Evolutionary conservation across 768 basidiomycete species (phyloP).

Genomic region (Peribolospora kevripleyi): DNA sequence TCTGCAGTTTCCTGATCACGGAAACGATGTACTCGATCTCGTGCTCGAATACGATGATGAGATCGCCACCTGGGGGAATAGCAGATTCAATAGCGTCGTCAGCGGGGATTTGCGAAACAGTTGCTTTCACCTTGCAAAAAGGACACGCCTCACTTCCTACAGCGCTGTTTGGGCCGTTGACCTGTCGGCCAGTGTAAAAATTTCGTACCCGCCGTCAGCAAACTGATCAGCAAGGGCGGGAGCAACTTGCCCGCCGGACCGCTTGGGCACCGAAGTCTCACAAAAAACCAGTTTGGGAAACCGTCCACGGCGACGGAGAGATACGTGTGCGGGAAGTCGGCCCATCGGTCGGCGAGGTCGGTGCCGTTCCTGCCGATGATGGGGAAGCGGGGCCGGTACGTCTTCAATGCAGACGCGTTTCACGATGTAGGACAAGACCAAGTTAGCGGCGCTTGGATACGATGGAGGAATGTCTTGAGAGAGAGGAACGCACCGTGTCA

Average conservation of each 20-base stretch:
- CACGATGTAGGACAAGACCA: constrained; percentile 4
- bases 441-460: background rate
- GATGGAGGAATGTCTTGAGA: background rate
- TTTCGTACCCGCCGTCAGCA: background rate
- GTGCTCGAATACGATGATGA: constrained; percentile 33
- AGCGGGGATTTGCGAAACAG: too few species aligned
- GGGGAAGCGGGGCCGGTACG: constrained; percentile 8
- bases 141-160: too few species aligned
- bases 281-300: constrained; percentile 35
- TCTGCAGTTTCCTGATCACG: constrained; percentile 35
- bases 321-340: constrained; percentile 34
- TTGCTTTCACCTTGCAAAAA: too few species aligned
- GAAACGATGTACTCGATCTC: constrained; percentile 35
- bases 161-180: constrained; percentile 27
- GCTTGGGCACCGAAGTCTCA: background rate
- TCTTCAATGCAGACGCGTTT: background rate
- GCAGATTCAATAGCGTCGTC: background rate
- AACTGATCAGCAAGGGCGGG: background rate
- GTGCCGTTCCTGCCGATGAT: constrained; percentile 30
- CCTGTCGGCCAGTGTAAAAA: background rate
- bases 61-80: constrained; percentile 31
- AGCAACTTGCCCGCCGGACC: background rate
- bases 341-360: constrained; percentile 31
- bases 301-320: constrained; percentile 35
- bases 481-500: constrained; percentile 24